Percentiles rank a stretch among this genome's conserved stretches.
These are phyloP conservation scores for Tuctoria greenei DNA, from an alignment of 176 grass and related monocot species.

Conservation along the genomic window DNA sequence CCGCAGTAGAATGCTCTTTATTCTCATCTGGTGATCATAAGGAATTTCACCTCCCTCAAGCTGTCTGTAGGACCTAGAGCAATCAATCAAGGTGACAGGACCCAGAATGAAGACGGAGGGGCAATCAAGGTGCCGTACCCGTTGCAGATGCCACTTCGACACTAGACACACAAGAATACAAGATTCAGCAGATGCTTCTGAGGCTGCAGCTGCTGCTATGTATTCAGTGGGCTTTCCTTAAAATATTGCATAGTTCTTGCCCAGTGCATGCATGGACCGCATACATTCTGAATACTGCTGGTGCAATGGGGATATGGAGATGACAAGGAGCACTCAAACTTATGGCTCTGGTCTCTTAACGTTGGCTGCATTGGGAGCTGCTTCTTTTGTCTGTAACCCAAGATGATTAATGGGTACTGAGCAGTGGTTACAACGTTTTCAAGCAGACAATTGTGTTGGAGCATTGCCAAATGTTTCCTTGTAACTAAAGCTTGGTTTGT, in stretches of 20 bases:
- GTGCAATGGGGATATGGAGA: slow-evolving; percentile 7
- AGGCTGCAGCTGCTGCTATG: slow-evolving; percentile 6
- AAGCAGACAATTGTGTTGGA: not conserved
- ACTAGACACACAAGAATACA: slow-evolving; percentile 37
- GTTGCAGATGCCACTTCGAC: slow-evolving; percentile 14
- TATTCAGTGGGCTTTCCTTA: slow-evolving; percentile 22
- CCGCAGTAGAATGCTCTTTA: not conserved
- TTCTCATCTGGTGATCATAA: not conserved
- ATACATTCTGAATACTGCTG: slow-evolving; percentile 12
- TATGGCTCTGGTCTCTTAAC: slow-evolving; percentile 34
- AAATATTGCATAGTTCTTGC: slow-evolving; percentile 20
- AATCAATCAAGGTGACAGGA: slow-evolving; percentile 7
- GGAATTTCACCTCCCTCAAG: not conserved
- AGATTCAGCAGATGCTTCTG: slow-evolving; percentile 20
- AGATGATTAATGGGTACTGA: not conserved
- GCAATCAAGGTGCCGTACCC: slow-evolving; percentile 36
- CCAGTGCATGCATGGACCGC: slow-evolving; percentile 39
- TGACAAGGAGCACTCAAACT: slow-evolving; percentile 37
- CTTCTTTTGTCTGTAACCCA: slow-evolving; percentile 7
- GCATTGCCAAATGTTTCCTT: slow-evolving; percentile 18
- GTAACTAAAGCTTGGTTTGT: slow-evolving; percentile 17
- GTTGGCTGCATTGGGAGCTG: slow-evolving; percentile 27
- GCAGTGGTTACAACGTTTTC: slow-evolving; percentile 12
- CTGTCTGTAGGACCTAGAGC: not conserved
- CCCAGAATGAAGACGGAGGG: slow-evolving; percentile 19